phyloP scores from a whole-genome alignment of 371 early-diverging fungal species.

The Parasitella parasitica region DNA sequence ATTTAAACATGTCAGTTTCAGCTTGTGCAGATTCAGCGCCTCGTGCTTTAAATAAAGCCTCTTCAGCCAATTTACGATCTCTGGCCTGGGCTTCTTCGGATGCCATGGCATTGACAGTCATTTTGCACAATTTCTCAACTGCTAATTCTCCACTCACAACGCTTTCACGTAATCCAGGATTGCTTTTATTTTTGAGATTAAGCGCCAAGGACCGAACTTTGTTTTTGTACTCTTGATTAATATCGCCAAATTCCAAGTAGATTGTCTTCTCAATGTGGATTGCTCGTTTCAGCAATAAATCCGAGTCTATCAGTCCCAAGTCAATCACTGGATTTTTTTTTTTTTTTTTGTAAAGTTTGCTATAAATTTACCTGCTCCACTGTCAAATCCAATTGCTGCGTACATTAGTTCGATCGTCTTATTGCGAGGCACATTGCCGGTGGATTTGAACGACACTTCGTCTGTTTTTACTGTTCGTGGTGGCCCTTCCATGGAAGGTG shows the following conservation, averaged over 20 bases:
- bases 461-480: constrained; percentile 65
- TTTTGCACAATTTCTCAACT: constrained; percentile 67
- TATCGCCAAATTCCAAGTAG: constrained; percentile 50
- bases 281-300: constrained; percentile 61
- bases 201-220: constrained; percentile 80
- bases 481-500: constrained; percentile 36
- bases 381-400: constrained; percentile 72
- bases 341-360: no score
- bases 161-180: constrained; percentile 75
- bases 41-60: constrained; percentile 77
- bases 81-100: constrained; percentile 77
- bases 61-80: constrained; percentile 69
- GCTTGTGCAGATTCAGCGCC: constrained; percentile 80
- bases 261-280: constrained; percentile 68
- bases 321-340: no score
- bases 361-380: constrained; percentile 69
- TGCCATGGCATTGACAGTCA: constrained; percentile 89
- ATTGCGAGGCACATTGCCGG: constrained; percentile 78
- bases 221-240: constrained; percentile 69
- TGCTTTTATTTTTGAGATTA: constrained; percentile 83
- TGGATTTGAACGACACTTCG: constrained; percentile 53
- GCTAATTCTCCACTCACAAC: constrained; percentile 73
- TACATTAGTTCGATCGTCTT: constrained; percentile 86
- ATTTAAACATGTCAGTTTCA: constrained; percentile 93
- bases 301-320: constrained; percentile 55